Conservation (phyloP, 352 stramenopile genomes). For the Globisporangium alternatum region DNA sequence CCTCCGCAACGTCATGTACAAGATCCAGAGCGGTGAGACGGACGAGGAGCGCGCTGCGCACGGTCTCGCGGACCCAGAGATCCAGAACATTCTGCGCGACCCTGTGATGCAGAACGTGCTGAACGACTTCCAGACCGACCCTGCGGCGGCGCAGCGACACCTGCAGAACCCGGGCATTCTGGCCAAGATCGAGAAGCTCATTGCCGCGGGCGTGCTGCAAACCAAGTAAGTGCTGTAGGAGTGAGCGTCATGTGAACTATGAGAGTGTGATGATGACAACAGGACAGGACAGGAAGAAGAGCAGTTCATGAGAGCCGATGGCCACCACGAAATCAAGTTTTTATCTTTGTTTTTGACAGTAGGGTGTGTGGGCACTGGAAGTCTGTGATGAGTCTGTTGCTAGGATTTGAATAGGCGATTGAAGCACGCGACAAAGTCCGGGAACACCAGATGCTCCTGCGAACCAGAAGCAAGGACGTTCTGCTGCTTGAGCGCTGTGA, state of each 20-base stretch:
- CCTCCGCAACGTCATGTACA: conserved; percentile 90
- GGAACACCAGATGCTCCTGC: conserved; percentile 22
- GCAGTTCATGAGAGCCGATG: neutral
- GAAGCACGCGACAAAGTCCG: conserved; percentile 34
- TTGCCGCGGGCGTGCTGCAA: conserved; percentile 97
- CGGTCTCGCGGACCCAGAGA: conserved; percentile 98
- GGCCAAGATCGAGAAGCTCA: conserved; percentile 99
- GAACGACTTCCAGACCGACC: conserved; percentile 97
- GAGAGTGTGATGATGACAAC: neutral
- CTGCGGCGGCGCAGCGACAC: conserved; percentile 86
- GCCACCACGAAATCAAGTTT: conserved; percentile 10
- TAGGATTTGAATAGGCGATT: conserved; percentile 25
- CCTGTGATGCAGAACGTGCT: conserved; percentile 98
- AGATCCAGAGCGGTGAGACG: conserved; percentile 95
- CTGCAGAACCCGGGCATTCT: conserved; percentile 94
- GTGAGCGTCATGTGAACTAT: neutral
- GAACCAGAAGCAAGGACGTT: neutral
- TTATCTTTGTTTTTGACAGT: conserved; percentile 13
- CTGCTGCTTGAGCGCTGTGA: conserved; percentile 12
- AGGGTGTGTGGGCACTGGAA: neutral
- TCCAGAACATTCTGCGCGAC: conserved; percentile 97
- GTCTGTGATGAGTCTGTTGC: neutral
- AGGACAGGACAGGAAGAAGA: neutral
- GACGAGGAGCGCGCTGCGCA: conserved; percentile 97
- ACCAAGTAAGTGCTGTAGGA: conserved; percentile 61